Conservation (phyloP, 169 alveolate genomes). For the Eimeria falciformis region DNA sequence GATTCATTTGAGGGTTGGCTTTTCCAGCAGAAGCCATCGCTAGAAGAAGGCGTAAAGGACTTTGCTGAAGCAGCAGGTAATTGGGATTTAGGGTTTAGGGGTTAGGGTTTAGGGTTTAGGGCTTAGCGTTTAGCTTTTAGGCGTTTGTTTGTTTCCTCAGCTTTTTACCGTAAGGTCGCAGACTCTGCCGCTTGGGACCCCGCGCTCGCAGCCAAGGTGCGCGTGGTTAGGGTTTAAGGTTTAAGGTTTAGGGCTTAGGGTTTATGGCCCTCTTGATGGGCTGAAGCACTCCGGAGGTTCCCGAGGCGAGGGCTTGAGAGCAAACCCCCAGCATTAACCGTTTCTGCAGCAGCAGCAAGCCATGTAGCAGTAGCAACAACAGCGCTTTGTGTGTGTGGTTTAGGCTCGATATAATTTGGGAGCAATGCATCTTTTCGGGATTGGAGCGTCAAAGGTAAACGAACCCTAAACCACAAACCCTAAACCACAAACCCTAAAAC, state of each 20-base stretch:
- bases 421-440: slow-evolving; percentile 41
- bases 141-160: neutral
- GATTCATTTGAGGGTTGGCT: slow-evolving; percentile 41
- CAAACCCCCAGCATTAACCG: neutral
- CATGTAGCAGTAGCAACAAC: slow-evolving; percentile 21
- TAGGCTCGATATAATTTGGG: slow-evolving; percentile 63
- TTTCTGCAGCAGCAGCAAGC: neutral
- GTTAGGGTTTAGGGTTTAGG: neutral
- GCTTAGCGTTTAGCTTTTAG: neutral
- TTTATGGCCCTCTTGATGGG: neutral
- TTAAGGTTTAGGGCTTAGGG: neutral
- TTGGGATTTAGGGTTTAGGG: slow-evolving; percentile 29
- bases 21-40: slow-evolving; percentile 30
- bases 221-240: neutral
- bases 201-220: slow-evolving; percentile 40
- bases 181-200: slow-evolving; percentile 42
- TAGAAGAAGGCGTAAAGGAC: slow-evolving; percentile 32
- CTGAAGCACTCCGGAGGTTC: no score
- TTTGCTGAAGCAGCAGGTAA: slow-evolving; percentile 54
- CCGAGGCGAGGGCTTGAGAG: no score
- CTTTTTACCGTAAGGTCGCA: slow-evolving; percentile 40
- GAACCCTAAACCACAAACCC: neutral
- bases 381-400: neutral
- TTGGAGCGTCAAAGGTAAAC: slow-evolving; percentile 56
- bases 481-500: neutral